phyloP scores from a whole-genome alignment of 768 basidiomycete species.

The Tephrocybe sp. region DNA sequence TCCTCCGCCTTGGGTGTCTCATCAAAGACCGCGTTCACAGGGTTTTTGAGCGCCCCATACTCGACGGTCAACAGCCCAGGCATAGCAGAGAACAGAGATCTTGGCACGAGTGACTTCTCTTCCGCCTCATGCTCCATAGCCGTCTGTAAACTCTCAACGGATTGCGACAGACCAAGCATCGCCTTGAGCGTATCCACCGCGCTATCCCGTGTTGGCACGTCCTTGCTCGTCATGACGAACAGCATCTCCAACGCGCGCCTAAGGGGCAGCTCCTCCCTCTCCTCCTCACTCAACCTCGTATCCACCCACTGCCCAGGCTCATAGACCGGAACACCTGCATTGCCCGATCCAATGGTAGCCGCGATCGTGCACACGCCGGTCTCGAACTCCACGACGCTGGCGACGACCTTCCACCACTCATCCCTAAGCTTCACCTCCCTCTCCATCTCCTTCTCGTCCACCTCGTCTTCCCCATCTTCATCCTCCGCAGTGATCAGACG shows the following conservation, averaged over 20 bases:
- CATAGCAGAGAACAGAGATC: constrained; percentile 52
- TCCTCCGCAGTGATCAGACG: constrained; percentile 29
- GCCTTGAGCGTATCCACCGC: constrained; percentile 52
- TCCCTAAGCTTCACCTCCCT: constrained; percentile 21
- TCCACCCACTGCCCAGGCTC: constrained; percentile 6
- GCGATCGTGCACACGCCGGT: constrained; percentile 18
- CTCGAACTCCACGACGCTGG: constrained; percentile 33
- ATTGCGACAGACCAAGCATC: constrained; percentile 26
- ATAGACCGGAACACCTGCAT: constrained; percentile 11
- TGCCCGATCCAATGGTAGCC: constrained; percentile 14
- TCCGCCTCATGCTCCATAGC: constrained; percentile 11
- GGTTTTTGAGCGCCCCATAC: constrained; percentile 42
- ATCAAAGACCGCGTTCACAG: constrained; percentile 53
- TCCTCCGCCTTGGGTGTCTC: constrained; percentile 54
- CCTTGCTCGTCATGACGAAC: constrained; percentile 55
- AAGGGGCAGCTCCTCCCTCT: constrained; percentile 41
- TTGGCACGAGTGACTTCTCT: constrained; percentile 46
- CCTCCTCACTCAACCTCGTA: constrained; percentile 33
- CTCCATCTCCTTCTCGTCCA: constrained; percentile 26
- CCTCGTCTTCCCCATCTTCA: constrained; percentile 28
- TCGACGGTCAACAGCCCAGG: constrained; percentile 58
- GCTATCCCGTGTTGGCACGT: constrained; percentile 50
- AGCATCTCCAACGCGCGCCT: constrained; percentile 49
- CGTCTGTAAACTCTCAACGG: neutral
- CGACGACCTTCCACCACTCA: constrained; percentile 46